Base-by-base conservation (phyloP, 129 eudicot species). In the Centrapalus pauciflorus region DNA sequence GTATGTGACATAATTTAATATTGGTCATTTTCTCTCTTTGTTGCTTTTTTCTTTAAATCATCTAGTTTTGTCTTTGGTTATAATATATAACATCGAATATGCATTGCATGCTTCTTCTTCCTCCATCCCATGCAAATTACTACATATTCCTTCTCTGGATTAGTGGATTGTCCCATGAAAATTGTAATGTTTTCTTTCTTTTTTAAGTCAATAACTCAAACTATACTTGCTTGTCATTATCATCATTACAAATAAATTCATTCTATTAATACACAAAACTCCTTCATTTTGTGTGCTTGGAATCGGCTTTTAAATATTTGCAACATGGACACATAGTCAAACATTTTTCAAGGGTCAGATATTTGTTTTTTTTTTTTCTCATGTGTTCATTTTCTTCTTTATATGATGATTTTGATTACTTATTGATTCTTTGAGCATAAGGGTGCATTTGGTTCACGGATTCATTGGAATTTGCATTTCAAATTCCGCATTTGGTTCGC, bases 141-240 rank as follows among this genome's bases (percentile, higher is more conserved):
- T 8, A 40, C 43, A 41, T 38, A 21, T 27, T 41, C 54, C 8
- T 56, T 56, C n/a, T 12, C 38, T 30, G 0, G 7, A 7, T 29
- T 30, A 23, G 25, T 30, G 0, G 7, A 7, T 29, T 30, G 34
- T 33, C 33, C n/a, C 14, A 5, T 4, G 9, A 1, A 66, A 50
- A 34, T 23, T 51, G 17, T 26, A 23, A 52, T 52, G n/a, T 51
- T 52, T 21, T 52, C 4, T n/a, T n/a, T n/a, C n/a, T n/a, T n/a
- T n/a, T n/a, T n/a, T n/a, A n/a, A n/a, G n/a, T n/a, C n/a, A n/a
- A n/a, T n/a, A n/a, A n/a, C n/a, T n/a, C n/a, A n/a, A n/a, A n/a
- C n/a, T n/a, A n/a, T n/a, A n/a, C n/a, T 4, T 52, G 73, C 62
- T 52, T 28, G 23, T 19, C 14, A n/a, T 51, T 33, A n/a, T 67